phyloP scores from a whole-genome alignment of 805 yeast species.

The Teunomyces funiuensis region DNA sequence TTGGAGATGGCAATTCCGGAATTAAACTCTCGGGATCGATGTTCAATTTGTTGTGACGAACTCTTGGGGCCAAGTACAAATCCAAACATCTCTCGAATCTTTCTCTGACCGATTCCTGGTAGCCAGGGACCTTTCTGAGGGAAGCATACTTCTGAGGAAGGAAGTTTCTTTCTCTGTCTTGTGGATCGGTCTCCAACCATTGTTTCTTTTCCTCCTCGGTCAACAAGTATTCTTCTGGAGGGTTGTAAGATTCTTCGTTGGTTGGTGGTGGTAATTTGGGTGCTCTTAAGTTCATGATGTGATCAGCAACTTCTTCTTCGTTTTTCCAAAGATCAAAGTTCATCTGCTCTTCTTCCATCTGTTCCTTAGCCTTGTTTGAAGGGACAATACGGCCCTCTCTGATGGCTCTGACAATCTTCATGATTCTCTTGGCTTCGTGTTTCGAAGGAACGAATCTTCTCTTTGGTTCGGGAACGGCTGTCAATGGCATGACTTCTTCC shows the following conservation, averaged over 20 bases:
- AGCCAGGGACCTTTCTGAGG: conserved; percentile 91
- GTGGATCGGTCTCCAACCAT: conserved; percentile 70
- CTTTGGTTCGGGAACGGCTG: conserved; percentile 96
- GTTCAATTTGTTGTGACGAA: conserved; percentile 83
- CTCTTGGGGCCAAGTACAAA: conserved; percentile 93
- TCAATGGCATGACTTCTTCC: conserved; percentile 83
- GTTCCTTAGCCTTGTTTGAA: conserved; percentile 55
- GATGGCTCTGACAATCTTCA: conserved; percentile 95
- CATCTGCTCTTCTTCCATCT: conserved; percentile 51
- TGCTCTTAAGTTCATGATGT: conserved; percentile 88
- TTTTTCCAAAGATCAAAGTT: conserved; percentile 85
- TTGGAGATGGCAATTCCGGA: conserved; percentile 95
- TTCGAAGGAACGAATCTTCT: conserved; percentile 95
- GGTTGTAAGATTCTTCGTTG: conserved; percentile 93
- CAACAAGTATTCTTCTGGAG: conserved; percentile 91
- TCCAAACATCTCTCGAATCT: conserved; percentile 93
- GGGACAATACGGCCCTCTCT: conserved; percentile 93
- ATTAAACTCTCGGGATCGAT: conserved; percentile 95
- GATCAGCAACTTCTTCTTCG: conserved; percentile 57
- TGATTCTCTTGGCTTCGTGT: conserved; percentile 92
- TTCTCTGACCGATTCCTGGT: conserved; percentile 80
- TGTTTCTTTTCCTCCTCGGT: conserved; percentile 72
- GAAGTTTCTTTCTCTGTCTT: conserved; percentile 76
- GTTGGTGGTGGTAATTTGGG: conserved; percentile 97
- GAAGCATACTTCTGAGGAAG: conserved; percentile 80